Base-by-base conservation (phyloP, 75 land plant genomes). In the Pseudotsuga menziesii region DNA sequence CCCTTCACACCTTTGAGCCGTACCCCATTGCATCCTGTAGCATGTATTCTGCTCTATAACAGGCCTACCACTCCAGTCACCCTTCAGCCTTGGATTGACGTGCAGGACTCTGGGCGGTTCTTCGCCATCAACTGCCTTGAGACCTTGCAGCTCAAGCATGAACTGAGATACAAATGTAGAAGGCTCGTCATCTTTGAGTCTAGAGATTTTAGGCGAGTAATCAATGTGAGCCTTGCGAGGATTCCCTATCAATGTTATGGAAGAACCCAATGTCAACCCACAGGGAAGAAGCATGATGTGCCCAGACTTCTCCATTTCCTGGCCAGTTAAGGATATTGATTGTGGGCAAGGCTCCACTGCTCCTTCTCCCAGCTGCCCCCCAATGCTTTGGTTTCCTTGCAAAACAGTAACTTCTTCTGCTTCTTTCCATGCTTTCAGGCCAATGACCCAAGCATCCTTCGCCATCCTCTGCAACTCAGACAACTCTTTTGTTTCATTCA, bases 21-120 rank as follows among this genome's bases (percentile, higher is more conserved):
- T 29, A 17, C 91, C 93, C 93, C 93, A 91, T 73, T 91, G 93
- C 77, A 85, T 88, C 25, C 93, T 67, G 74, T 89, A 91, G 72
- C 91, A 91, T 4, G 93, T 89, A 63, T 91, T 91, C 23, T 81
- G 84, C 79, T 91, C 93, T 71, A 91, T 84, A 1, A 91, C 83
- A 58, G 93, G 89, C 75, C 67, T 84, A 36, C 86, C 72, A 71
- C 91, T 89, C 93, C 93, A 91, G 77, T 91, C 93, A 20, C 93
- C 93, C 57, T 76, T 82, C 52, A 91, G 55, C 26, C 93, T 75
- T 5, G 93, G 93, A 82, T 91, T 91, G 55, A 91, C 73, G 52
- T 91, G 93, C 39, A 91, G 73, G 67, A 91, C 87, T 60, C 86
- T 60, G 7, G 93, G 93, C 1, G 93, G 93, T 22, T 91, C 93